A percentile compares a stretch with the other conserved stretches of the same genome.
Conservation (phyloP, 2,329 filamentous ascomycete genomes). For the Colletotrichum sp. region DNA sequence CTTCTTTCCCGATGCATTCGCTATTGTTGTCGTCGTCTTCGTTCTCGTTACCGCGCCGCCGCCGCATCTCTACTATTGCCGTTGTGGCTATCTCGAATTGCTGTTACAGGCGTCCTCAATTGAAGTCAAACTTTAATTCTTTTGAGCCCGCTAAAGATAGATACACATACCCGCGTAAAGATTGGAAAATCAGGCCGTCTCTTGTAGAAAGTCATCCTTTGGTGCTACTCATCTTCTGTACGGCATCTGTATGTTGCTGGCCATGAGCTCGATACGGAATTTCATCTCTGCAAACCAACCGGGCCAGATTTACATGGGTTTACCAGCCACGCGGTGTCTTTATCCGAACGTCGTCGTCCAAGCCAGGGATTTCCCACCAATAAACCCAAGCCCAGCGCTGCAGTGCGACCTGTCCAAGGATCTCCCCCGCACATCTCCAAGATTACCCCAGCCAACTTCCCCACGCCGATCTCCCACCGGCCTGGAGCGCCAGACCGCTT, state of each 20-base stretch:
- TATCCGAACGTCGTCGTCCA: not conserved
- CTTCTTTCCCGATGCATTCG: not conserved
- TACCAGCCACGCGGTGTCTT: constrained; percentile 2
- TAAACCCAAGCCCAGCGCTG: constrained; percentile 3
- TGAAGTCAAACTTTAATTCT: not conserved
- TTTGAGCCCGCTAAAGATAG: not conserved
- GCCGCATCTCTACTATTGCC: not conserved
- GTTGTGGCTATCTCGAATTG: not conserved
- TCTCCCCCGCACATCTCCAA: constrained; percentile 9
- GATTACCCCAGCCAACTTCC: not conserved
- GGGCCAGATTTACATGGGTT: not conserved
- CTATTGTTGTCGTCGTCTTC: not conserved
- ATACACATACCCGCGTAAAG: not conserved
- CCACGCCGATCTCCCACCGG: constrained; percentile 7
- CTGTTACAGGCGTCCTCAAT: not conserved
- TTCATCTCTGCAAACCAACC: not conserved
- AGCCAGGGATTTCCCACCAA: constrained; percentile 12
- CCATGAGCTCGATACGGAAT: not conserved
- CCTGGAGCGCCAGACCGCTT: constrained; percentile 3
- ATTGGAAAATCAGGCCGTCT: not conserved
- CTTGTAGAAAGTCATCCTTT: not conserved
- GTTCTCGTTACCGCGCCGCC: not conserved
- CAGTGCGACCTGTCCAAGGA: constrained; percentile 1
- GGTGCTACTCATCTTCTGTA: not conserved
- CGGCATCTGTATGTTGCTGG: fast-evolving